Percentiles rank a stretch among this genome's conserved stretches.
Evolutionary conservation across 371 early-diverging fungal genomes (phyloP).

Genomic region (Haplosporangium sp.): DNA sequence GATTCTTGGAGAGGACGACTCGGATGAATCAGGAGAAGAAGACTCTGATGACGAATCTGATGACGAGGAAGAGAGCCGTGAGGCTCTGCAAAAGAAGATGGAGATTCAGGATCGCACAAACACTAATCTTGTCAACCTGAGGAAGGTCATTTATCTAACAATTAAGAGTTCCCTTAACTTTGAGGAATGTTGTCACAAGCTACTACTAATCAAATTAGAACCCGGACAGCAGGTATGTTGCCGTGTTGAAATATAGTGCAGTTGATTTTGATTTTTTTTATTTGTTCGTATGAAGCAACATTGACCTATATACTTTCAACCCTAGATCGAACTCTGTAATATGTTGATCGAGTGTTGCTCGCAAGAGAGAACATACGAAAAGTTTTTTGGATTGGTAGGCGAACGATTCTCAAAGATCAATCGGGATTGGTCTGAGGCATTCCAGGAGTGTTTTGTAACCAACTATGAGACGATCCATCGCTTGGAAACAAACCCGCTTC

Average conservation of each 20-base stretch:
- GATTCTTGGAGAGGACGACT: constrained; percentile 87
- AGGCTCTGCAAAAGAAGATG: constrained; percentile 57
- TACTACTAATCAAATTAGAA: constrained; percentile 86
- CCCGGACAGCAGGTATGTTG: constrained; percentile 82
- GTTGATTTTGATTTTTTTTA: neutral
- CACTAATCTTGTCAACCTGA: constrained; percentile 88
- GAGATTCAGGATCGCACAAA: constrained; percentile 93
- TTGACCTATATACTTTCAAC: neutral
- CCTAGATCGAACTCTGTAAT: constrained; percentile 86
- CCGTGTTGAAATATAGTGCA: neutral
- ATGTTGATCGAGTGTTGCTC: constrained; percentile 98
- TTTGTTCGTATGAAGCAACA: neutral
- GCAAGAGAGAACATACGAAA: constrained; percentile 95
- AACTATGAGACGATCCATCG: constrained; percentile 93
- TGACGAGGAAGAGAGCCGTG: constrained; percentile 61
- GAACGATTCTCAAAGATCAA: constrained; percentile 94
- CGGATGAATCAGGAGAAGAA: constrained; percentile 62
- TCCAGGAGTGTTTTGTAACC: constrained; percentile 82
- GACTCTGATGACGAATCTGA: constrained; percentile 62
- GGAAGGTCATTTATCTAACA: constrained; percentile 94
- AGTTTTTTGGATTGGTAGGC: constrained; percentile 93
- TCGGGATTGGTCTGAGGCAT: constrained; percentile 84
- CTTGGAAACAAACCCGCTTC: constrained; percentile 92
- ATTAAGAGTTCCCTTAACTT: constrained; percentile 96
- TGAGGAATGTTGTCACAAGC: constrained; percentile 97